A percentile compares a stretch with the other conserved stretches of the same genome.
Evolutionary conservation across 1,284 basidiomycete species (phyloP).

Genomic region (Sporisorium iseilematis-ciliati): DNA sequence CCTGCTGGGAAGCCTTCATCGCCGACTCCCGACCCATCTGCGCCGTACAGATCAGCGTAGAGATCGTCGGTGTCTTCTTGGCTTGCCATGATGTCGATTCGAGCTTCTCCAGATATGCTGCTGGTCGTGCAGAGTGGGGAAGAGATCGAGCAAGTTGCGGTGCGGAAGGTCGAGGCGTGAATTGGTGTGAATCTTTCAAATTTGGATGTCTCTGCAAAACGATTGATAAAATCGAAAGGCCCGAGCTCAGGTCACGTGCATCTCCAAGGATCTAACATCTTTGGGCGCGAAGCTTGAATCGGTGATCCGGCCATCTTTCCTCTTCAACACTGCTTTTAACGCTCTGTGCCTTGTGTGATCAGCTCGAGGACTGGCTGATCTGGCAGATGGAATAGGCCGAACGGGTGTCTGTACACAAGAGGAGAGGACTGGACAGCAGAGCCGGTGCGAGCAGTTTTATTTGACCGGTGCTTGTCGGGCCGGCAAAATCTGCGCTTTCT

Average conservation of each 20-base stretch:
- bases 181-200: too few relatives aligned
- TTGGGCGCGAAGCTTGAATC: background rate
- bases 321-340: background rate
- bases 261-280: slow-evolving; percentile 6
- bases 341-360: too few relatives aligned
- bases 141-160: background rate
- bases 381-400: too few relatives aligned
- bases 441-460: background rate
- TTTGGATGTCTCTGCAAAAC: background rate
- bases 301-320: too few relatives aligned
- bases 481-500: background rate
- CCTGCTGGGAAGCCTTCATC: slow-evolving; percentile 42
- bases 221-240: slow-evolving; percentile 12
- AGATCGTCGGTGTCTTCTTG: slow-evolving; percentile 61
- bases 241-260: slow-evolving; percentile 38
- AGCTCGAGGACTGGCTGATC: too few relatives aligned
- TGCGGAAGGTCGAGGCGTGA: background rate
- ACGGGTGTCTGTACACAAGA: too few relatives aligned
- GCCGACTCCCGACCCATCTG: slow-evolving; percentile 30
- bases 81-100: slow-evolving; percentile 36
- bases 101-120: background rate
- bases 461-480: background rate
- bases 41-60: slow-evolving; percentile 62
- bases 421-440: too few relatives aligned
- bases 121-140: background rate